phyloP scores from a whole-genome alignment of 768 basidiomycete genomes.

The Tricholoma bakamatsutake region DNA sequence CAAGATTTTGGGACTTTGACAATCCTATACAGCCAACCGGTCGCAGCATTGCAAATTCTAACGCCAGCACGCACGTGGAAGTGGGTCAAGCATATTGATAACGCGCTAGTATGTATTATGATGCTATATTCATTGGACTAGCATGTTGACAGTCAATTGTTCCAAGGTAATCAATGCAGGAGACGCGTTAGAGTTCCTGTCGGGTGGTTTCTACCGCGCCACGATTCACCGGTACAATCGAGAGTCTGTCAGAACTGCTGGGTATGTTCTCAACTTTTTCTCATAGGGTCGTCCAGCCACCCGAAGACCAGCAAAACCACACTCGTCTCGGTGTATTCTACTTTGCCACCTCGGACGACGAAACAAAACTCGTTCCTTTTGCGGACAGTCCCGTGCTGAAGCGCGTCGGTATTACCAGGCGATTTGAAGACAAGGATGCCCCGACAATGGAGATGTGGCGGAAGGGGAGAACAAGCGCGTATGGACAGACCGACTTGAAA shows the following conservation, averaged over 20 bases:
- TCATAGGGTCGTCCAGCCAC: slow-evolving; percentile 40
- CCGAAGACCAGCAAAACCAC: slow-evolving; percentile 42
- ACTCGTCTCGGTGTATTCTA: slow-evolving; percentile 55
- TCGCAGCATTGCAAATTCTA: slow-evolving; percentile 53
- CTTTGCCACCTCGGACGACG: slow-evolving; percentile 48
- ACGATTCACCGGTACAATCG: no score
- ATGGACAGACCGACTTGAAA: slow-evolving; percentile 42
- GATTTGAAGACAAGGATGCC: slow-evolving; percentile 32
- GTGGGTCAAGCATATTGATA: slow-evolving; percentile 54
- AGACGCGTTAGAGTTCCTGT: slow-evolving; percentile 54
- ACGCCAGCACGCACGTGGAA: slow-evolving; percentile 47
- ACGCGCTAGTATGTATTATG: slow-evolving; percentile 39
- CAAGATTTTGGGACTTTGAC: slow-evolving; percentile 50
- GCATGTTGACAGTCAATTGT: no score
- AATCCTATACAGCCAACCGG: slow-evolving; percentile 57
- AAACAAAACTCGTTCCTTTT: slow-evolving; percentile 39
- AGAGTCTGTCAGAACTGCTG: no score
- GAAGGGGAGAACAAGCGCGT: slow-evolving; percentile 45
- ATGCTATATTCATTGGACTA: no score
- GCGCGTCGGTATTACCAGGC: slow-evolving; percentile 31
- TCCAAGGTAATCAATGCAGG: slow-evolving; percentile 53
- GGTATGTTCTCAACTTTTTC: no score
- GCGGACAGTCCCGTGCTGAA: slow-evolving; percentile 44
- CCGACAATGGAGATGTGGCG: slow-evolving; percentile 49
- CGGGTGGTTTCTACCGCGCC: slow-evolving; percentile 47